Conservation (phyloP, 352 stramenopile genomes). For the Phytophthora crassamura region DNA sequence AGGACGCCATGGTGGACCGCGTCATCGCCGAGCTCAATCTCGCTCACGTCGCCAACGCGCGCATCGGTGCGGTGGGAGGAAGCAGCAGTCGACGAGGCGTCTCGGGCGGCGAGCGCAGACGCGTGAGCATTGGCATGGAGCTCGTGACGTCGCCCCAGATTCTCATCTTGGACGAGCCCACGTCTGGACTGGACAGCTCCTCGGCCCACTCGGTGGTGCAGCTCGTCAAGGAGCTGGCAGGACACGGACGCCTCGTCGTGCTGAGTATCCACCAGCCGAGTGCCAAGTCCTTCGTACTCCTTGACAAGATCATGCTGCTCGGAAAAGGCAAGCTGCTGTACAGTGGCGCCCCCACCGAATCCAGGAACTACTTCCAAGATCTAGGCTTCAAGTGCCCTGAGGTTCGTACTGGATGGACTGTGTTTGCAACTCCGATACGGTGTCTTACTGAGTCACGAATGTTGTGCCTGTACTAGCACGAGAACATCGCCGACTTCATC, state of each 20-base stretch:
- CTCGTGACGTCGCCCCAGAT: constrained; percentile 91
- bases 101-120: constrained; percentile 93
- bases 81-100: constrained; percentile 77
- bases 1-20: constrained; percentile 72
- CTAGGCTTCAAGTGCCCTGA: constrained; percentile 74
- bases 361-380: constrained; percentile 66
- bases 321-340: constrained; percentile 81
- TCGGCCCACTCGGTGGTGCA: constrained; percentile 92
- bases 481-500: constrained; percentile 87
- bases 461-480: constrained; percentile 43
- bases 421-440: neutral
- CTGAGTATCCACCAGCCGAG: constrained; percentile 92
- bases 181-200: constrained; percentile 92
- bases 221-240: constrained; percentile 87
- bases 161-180: constrained; percentile 93
- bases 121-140: constrained; percentile 94
- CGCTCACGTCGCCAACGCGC: constrained; percentile 61
- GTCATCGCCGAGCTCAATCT: constrained; percentile 82
- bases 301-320: constrained; percentile 93
- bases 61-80: constrained; percentile 55
- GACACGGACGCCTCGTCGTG: constrained; percentile 81
- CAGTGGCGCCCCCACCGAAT: constrained; percentile 52
- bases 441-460: constrained; percentile 13
- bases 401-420: constrained; percentile 28
- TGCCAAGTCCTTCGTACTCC: constrained; percentile 87